Evolutionary conservation across 2,329 filamentous ascomycete genomes (phyloP).

Genomic region (Xylariaceae sp.): DNA sequence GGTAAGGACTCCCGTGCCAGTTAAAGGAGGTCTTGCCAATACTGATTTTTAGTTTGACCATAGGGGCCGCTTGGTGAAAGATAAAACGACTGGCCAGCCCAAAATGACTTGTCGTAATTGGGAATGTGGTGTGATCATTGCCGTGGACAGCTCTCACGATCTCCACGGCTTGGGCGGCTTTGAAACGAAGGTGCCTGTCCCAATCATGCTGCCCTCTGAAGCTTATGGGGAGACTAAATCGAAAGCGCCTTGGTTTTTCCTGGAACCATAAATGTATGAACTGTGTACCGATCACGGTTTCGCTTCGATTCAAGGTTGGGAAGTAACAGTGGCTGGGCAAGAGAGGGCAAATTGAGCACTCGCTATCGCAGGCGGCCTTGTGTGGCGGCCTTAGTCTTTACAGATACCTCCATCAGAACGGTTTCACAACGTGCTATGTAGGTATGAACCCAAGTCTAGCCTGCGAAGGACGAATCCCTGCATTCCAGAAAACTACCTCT

Average conservation of each 20-base stretch:
- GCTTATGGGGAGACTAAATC: slow-evolving; percentile 25
- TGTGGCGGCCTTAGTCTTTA: too few relatives aligned
- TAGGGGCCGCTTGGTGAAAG: slow-evolving; percentile 74
- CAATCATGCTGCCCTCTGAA: slow-evolving; percentile 38
- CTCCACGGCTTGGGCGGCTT: slow-evolving; percentile 27
- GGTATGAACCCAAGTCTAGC: too few relatives aligned
- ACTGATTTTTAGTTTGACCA: slow-evolving; percentile 2
- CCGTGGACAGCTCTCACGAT: slow-evolving; percentile 38
- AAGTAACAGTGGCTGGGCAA: too few relatives aligned
- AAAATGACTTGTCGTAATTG: slow-evolving; percentile 88
- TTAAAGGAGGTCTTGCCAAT: slow-evolving; percentile 4
- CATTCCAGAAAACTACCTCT: too few relatives aligned
- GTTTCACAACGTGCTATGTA: too few relatives aligned
- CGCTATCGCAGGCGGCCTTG: too few relatives aligned
- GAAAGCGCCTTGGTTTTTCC: slow-evolving; percentile 30
- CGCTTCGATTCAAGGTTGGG: too few relatives aligned
- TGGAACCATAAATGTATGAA: slow-evolving; percentile 18
- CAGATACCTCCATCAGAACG: too few relatives aligned
- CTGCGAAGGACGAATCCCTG: too few relatives aligned
- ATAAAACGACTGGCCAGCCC: slow-evolving; percentile 60
- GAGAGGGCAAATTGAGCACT: too few relatives aligned
- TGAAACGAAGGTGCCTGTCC: slow-evolving; percentile 37
- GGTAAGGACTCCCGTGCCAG: slow-evolving; percentile 50
- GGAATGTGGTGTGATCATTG: slow-evolving; percentile 87
- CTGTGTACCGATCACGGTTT: background rate